Evolutionary conservation across 495 filamentous ascomycete species (phyloP), one percentile per base, ranked within the genome.

Genomic region (Daldinia loculata): DNA sequence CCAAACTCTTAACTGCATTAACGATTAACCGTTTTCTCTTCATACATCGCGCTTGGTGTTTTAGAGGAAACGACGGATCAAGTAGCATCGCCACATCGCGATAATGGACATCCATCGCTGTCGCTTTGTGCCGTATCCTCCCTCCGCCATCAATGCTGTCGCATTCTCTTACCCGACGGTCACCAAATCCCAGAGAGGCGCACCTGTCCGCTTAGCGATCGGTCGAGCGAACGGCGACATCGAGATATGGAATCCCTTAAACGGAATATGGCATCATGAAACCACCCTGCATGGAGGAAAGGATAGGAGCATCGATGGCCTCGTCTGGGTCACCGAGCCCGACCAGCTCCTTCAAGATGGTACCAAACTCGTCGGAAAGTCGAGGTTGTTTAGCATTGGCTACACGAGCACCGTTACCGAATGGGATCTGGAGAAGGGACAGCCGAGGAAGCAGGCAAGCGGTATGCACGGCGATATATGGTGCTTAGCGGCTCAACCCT

Each of bases 391-490:
- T 82, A 98, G 95, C 80, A 95, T 98, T 77, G 95, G 96, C 63
- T 97, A 94, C 78, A 97, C 94, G 15, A 90, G 90, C 36, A 89
- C 89, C 8, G 89, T 99, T 56, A 98, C 94, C 1, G 95, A 99
- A 78, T 99, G 95, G 95, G 90, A 98, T 81, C 78, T 98, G 9
- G 87, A 88, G 66, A 90, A 88, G 67, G 92, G 92, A 5, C 82
- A 86, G 57, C 92, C 93, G 7, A 81, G 89, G 77, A 87, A 90
- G 34, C 91, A 97, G 76, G 91, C 93, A 8, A 93, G 92, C 76
- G 95, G 95, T 19, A 97, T 95, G 78, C 91, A 97, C 77, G 94
- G 95, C 41, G 95, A 97, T 72, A 94, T 98, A 64, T 99, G 95
- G 95, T 97, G 94, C 79, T 84, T 98, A 63, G 91, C 90, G 66